Evolutionary conservation across 2,329 filamentous ascomycete genomes (phyloP), one percentile per base, ranked within the genome.

Genomic region (Zymoseptoria crescenta): DNA sequence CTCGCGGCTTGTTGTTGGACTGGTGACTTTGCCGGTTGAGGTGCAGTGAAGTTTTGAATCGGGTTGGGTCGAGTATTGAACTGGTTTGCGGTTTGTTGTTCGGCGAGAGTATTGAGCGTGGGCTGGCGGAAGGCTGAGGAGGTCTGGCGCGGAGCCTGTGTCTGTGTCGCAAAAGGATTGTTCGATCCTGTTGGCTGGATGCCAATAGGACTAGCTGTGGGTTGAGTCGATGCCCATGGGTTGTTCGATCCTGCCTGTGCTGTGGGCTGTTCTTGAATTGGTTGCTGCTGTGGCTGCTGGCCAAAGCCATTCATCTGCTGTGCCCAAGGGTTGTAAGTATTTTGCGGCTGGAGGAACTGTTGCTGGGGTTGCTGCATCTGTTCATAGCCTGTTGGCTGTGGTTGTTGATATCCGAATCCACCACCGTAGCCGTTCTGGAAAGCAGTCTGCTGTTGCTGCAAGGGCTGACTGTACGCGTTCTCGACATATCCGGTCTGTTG

Each of bases 111-210:
- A 67, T 85, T 84, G 55, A 97, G 81, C 2, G 87, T 85, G 10
- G 90, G 86, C 60, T 88, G 84, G 7, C 83, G 79, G 28, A 81
- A 79, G 20, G 78, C 73, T 81, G 81, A 61, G 67, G 73, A 52
- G 60, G 70, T 64, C 78, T 83, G 63, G 78, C 81, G 72, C 16
- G 35, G 13, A 77, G 86, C 70, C 79, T 86, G 77, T 65, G 82
- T 77, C n/a, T 87, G 82, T 10, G 83, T 80, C 27, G 94, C 93
- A 71, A 99, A 99, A 2, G 94, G 94, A 72, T 99, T 99, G 79
- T 99, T 99, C 16, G 94, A 97, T 53, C 94, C 94, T 2, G 94
- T 99, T 3, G 89, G 87, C 71, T 91, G 88, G 4, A 91, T 88
- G 71, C 88, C 87, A 63, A 96, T 76, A 1, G 86, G 76, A 56